These are phyloP conservation scores for Pyrus betulifolia DNA, from an alignment of 306 rosid species.

Conservation along the genomic window DNA sequence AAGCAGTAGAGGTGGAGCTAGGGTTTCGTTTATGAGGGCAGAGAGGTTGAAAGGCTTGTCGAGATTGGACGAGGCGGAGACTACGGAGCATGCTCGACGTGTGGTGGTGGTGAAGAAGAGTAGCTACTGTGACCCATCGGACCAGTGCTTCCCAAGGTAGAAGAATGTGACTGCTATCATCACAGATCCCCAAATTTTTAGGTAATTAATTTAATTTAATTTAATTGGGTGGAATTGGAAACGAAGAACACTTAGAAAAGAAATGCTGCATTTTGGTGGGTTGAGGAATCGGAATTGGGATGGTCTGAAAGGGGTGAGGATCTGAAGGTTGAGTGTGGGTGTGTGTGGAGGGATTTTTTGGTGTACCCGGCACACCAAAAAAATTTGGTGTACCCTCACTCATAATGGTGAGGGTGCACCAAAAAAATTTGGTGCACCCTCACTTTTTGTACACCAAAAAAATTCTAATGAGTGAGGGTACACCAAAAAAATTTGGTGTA, in stretches of 20 bases:
- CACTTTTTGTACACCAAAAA: too few relatives aligned
- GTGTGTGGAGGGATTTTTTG: too few relatives aligned
- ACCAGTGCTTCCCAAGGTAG: constrained; percentile 70
- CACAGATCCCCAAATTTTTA: constrained; percentile 40
- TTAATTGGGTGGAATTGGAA: neutral
- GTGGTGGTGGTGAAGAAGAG: constrained; percentile 46
- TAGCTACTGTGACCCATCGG: constrained; percentile 60
- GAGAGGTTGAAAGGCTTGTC: constrained; percentile 38
- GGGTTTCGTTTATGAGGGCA: constrained; percentile 27
- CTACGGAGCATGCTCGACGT: constrained; percentile 16
- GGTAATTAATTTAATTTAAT: neutral
- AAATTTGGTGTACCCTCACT: too few relatives aligned
- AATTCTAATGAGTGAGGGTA: too few relatives aligned
- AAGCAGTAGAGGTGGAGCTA: constrained; percentile 1
- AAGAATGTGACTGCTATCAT: constrained; percentile 48
- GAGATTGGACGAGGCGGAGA: constrained; percentile 55
- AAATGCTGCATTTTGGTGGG: neutral
- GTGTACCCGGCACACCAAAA: too few relatives aligned
- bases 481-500: too few relatives aligned
- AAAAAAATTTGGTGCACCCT: too few relatives aligned
- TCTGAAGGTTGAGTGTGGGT: neutral
- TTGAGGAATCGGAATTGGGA: neutral
- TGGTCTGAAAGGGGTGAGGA: neutral
- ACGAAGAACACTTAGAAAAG: too few relatives aligned
- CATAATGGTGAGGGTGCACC: too few relatives aligned